These are phyloP conservation scores for Neurospora sp. DNA, from an alignment of 495 filamentous ascomycete species.

Conservation along the genomic window DNA sequence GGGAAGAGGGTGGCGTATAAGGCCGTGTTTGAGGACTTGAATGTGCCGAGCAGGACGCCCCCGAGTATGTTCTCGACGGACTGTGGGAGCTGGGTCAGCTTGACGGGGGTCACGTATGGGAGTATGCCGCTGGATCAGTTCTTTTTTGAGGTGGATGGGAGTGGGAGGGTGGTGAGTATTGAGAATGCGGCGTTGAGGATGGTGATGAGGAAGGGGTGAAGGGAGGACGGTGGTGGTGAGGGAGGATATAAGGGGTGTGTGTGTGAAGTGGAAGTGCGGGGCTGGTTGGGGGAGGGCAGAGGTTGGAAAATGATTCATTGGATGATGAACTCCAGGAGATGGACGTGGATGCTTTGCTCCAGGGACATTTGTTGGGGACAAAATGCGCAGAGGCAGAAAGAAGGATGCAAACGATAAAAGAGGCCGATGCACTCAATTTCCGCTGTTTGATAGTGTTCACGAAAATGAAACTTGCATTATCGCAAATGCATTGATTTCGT, in stretches of 20 bases:
- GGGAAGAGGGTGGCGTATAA: constrained; percentile 32
- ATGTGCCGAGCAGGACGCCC: constrained; percentile 12
- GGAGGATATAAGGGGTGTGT: neutral
- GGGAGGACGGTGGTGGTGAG: neutral
- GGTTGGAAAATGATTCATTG: neutral
- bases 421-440: neutral
- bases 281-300: neutral
- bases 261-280: neutral
- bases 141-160: constrained; percentile 32
- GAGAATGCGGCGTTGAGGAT: constrained; percentile 33
- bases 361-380: neutral
- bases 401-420: neutral
- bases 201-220: constrained; percentile 10
- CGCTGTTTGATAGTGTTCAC: neutral
- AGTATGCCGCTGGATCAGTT: constrained; percentile 40
- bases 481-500: neutral
- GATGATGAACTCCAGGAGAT: neutral
- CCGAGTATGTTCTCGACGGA: constrained; percentile 32
- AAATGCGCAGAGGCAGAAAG: neutral
- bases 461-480: too few relatives aligned
- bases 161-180: constrained; percentile 32
- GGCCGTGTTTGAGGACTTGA: constrained; percentile 29
- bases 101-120: constrained; percentile 35
- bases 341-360: neutral
- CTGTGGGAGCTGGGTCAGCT: constrained; percentile 39